Conservation (phyloP, 2,329 filamentous ascomycete genomes). For the Blastomyces silverae region DNA sequence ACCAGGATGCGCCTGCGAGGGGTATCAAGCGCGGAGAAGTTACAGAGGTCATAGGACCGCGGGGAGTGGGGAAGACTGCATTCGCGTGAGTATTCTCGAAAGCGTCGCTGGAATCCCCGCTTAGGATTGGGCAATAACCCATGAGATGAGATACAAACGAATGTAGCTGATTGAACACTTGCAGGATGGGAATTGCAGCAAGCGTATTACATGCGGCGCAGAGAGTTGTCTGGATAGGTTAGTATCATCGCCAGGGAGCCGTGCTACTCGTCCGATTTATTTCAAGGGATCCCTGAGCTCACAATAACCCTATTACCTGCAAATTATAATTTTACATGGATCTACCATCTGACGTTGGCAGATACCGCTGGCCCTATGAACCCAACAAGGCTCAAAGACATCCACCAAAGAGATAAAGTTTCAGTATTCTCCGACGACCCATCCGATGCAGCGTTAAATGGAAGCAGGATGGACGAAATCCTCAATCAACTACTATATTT, state of each 20-base stretch:
- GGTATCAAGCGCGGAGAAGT: slow-evolving; percentile 71
- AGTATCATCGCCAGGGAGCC: slow-evolving; percentile 30
- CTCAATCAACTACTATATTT: slow-evolving; percentile 49
- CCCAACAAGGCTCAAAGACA: slow-evolving; percentile 42
- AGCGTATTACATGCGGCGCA: slow-evolving; percentile 56
- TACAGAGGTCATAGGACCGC: slow-evolving; percentile 81
- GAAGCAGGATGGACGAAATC: slow-evolving; percentile 8
- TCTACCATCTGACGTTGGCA: slow-evolving; percentile 22
- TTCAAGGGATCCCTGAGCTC: slow-evolving; percentile 14
- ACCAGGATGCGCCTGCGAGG: slow-evolving; percentile 29
- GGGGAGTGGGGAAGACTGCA: slow-evolving; percentile 76
- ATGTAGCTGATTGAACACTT: neutral
- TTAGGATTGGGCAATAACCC: neutral
- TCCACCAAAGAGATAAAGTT: slow-evolving; percentile 33
- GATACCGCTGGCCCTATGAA: slow-evolving; percentile 48
- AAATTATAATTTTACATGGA: slow-evolving; percentile 11
- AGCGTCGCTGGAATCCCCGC: neutral
- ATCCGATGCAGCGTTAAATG: slow-evolving; percentile 8
- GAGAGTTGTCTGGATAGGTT: slow-evolving; percentile 77
- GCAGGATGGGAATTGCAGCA: slow-evolving; percentile 62
- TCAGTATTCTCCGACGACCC: neutral
- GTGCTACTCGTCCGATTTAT: neutral
- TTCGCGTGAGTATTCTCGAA: slow-evolving; percentile 57
- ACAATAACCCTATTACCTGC: neutral
- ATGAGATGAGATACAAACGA: neutral